Evolutionary conservation across 352 stramenopile genomes (phyloP).

Genomic region (Aphanomyces cochlioides): DNA sequence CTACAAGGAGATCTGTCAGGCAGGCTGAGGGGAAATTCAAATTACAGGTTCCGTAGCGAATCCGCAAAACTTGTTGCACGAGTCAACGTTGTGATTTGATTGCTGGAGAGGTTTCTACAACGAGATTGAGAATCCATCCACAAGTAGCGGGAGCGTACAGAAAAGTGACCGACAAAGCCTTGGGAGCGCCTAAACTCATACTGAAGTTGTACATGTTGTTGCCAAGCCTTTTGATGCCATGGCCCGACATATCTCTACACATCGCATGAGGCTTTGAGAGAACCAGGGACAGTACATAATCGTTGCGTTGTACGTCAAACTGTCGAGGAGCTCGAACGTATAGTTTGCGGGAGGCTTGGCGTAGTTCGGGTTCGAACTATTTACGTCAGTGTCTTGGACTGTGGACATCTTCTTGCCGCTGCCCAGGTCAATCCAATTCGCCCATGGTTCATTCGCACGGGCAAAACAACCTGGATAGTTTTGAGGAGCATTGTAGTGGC

Average conservation of each 20-base stretch:
- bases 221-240: slow-evolving; percentile 27
- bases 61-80: slow-evolving; percentile 9
- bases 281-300: slow-evolving; percentile 14
- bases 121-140: no score
- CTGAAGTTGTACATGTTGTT: slow-evolving; percentile 21
- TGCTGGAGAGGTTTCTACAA: slow-evolving; percentile 22
- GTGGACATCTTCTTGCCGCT: slow-evolving; percentile 16
- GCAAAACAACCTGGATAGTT: slow-evolving; percentile 25
- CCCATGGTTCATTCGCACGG: background rate
- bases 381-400: background rate
- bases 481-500: slow-evolving; percentile 6
- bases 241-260: slow-evolving; percentile 23
- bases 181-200: background rate
- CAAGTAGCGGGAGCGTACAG: slow-evolving; percentile 7
- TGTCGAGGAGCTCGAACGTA: slow-evolving; percentile 22
- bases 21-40: background rate
- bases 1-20: slow-evolving; percentile 5
- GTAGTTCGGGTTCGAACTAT: background rate
- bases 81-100: background rate
- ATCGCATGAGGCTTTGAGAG: background rate
- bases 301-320: slow-evolving; percentile 6
- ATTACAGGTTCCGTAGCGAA: slow-evolving; percentile 14
- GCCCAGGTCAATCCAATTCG: slow-evolving; percentile 20
- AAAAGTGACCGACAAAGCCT: background rate
- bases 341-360: slow-evolving; percentile 4